Evolutionary conservation across 108 stramenopile species (phyloP).

Genomic region (Fragilaria crotonensis): DNA sequence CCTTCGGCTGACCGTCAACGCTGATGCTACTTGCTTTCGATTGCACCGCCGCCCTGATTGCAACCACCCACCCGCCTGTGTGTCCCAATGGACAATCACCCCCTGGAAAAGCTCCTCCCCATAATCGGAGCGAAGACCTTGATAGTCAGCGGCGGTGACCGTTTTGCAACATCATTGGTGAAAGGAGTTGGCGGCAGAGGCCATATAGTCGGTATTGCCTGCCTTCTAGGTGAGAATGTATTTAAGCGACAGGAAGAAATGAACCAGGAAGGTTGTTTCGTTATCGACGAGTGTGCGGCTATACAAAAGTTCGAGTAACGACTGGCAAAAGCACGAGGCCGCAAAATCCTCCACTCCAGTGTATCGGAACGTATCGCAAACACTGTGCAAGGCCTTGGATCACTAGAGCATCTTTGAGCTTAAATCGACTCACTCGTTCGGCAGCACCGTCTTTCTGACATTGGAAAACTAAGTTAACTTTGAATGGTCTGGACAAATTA

Average conservation of each 20-base stretch:
- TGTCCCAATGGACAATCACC: too few relatives aligned
- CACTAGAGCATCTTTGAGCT: too few relatives aligned
- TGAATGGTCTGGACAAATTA: too few relatives aligned
- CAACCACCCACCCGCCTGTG: too few relatives aligned
- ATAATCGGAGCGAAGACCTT: constrained; percentile 16
- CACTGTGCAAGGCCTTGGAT: too few relatives aligned
- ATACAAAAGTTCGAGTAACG: constrained; percentile 1
- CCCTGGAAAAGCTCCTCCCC: constrained; percentile 49
- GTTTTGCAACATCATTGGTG: constrained; percentile 26
- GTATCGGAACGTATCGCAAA: too few relatives aligned
- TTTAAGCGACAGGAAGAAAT: constrained; percentile 11
- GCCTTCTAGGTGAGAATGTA: constrained; percentile 45
- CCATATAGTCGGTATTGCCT: constrained; percentile 44
- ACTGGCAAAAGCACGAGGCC: neutral
- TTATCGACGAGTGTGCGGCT: neutral
- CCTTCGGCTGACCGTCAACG: too few relatives aligned
- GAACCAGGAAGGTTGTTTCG: constrained; percentile 5
- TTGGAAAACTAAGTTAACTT: too few relatives aligned
- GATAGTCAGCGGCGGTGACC: constrained; percentile 1
- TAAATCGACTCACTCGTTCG: too few relatives aligned
- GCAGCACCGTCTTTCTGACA: too few relatives aligned
- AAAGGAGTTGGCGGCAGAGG: constrained; percentile 43
- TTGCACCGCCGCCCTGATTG: too few relatives aligned
- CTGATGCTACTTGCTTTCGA: too few relatives aligned
- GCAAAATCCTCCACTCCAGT: neutral